Base-by-base conservation (phyloP, 345 rosid species). In the Brassica carinata region DNA sequence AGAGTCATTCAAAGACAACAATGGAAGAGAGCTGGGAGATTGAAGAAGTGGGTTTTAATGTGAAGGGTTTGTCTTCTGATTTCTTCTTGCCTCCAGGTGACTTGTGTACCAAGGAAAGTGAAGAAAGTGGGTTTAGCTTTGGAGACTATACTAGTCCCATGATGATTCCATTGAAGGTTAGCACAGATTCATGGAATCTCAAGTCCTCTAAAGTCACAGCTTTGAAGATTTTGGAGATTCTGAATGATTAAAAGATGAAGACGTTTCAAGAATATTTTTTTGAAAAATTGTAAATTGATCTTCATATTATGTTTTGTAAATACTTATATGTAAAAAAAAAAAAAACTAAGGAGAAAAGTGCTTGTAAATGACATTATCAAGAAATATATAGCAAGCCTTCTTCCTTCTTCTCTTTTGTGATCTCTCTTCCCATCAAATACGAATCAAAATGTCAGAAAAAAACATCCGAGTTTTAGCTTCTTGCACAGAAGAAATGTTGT, bases 11-110 rank as follows among this genome's bases (percentile, higher is more conserved):
- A 2, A 88, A 92, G 85, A 93, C 98, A 0, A 85, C 87, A 72
- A 89, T 96, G 96, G 99, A 96, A 79, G 99, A 96, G 86, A 72
- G 67, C 11, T 96, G 99, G 99, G 73, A 80, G 5, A 96, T 96
- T 7, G 98, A 96, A 85, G 99, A 96, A 77, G 87, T 93, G 13
- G 99, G 93, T 13, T 96, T 93, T 72, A 92, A 93, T 83, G 88
- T 96, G 4, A 84, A 87, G 26, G 99, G 99, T 11, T 78, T 96
- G 85, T 86, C 97, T 5, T 89, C 86, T 62, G 97, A 96, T 63
- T 92, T 92, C 73, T 96, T 96, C 86, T 83, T 96, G 81, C 95
- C 97, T 15, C 98, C 99, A 2, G 83, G 89, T 59, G 99, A 93
- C 74, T 71, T 93, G 83, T 84, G 78, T 78, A 80, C 78, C 31